phyloP scores from a whole-genome alignment of 768 basidiomycete species.

The Mrakia gelida region DNA sequence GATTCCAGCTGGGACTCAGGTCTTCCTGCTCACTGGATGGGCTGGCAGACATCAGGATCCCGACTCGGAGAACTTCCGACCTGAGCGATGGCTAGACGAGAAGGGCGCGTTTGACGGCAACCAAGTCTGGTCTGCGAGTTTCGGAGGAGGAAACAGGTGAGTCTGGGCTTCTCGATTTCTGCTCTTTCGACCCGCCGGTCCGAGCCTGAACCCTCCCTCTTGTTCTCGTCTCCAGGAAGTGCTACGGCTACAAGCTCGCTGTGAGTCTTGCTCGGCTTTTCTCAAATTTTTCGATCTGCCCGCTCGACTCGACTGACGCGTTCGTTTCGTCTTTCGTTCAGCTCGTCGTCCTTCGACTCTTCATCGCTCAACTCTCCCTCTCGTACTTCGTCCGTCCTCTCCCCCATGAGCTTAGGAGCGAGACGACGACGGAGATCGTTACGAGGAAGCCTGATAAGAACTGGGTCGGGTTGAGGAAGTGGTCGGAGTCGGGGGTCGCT shows the following conservation, averaged over 20 bases:
- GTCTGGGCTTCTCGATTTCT: too few relatives aligned
- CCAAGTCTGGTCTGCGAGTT: neutral
- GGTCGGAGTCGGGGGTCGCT: neutral
- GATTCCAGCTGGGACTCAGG: neutral
- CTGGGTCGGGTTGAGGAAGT: constrained; percentile 2
- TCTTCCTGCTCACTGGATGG: constrained; percentile 17
- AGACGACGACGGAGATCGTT: neutral
- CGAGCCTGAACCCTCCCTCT: neutral
- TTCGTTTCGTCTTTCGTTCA: neutral
- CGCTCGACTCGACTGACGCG: neutral
- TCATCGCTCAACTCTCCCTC: constrained; percentile 17
- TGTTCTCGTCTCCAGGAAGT: neutral
- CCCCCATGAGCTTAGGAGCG: neutral
- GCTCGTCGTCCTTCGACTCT: constrained; percentile 18
- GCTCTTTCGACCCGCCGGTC: neutral
- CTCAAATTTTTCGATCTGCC: neutral
- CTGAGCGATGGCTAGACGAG: constrained; percentile 21
- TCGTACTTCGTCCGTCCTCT: constrained; percentile 3
- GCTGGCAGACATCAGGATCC: neutral
- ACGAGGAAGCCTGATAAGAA: constrained; percentile 14
- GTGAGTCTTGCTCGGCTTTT: neutral
- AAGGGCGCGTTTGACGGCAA: neutral
- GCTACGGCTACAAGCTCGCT: constrained; percentile 21
- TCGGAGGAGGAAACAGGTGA: constrained; percentile 1
- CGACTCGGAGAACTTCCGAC: neutral